phyloP scores from a whole-genome alignment of 1,139 yeast species.

The Blastobotrys persicus region DNA sequence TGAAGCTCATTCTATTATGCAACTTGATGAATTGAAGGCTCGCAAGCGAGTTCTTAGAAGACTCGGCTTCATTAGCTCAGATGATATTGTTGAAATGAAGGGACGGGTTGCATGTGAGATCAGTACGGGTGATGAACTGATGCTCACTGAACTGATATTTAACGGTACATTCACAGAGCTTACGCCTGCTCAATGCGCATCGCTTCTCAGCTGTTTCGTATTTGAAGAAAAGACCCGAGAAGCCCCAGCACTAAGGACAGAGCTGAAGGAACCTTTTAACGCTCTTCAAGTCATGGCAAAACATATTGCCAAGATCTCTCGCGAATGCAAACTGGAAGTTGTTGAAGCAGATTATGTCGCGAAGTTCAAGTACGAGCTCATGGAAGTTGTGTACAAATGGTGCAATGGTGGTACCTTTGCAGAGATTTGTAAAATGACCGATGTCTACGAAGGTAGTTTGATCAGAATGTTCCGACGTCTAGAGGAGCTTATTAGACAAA shows the following conservation, averaged over 20 bases:
- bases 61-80: constrained; percentile 75
- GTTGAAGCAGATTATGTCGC: constrained; percentile 91
- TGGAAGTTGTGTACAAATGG: constrained; percentile 98
- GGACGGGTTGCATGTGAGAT: constrained; percentile 97
- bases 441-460: constrained; percentile 94
- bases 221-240: constrained; percentile 96
- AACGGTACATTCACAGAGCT: constrained; percentile 92
- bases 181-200: constrained; percentile 86
- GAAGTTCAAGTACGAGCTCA: constrained; percentile 83
- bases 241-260: constrained; percentile 79
- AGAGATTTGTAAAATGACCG: constrained; percentile 97
- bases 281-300: constrained; percentile 86
- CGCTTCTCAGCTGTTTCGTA: constrained; percentile 88
- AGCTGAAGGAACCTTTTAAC: constrained; percentile 83
- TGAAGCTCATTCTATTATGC: constrained; percentile 89
- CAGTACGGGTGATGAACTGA: constrained; percentile 78
- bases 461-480: constrained; percentile 91
- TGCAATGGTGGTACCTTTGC: constrained; percentile 94
- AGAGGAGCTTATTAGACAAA: constrained; percentile 88
- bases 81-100: constrained; percentile 86
- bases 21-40: constrained; percentile 87
- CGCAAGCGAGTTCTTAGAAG: constrained; percentile 87
- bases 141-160: constrained; percentile 87
- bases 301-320: constrained; percentile 81
- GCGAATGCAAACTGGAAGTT: constrained; percentile 84